Evolutionary conservation across 1,284 basidiomycete species (phyloP).

Genomic region (Flammula alnicola): DNA sequence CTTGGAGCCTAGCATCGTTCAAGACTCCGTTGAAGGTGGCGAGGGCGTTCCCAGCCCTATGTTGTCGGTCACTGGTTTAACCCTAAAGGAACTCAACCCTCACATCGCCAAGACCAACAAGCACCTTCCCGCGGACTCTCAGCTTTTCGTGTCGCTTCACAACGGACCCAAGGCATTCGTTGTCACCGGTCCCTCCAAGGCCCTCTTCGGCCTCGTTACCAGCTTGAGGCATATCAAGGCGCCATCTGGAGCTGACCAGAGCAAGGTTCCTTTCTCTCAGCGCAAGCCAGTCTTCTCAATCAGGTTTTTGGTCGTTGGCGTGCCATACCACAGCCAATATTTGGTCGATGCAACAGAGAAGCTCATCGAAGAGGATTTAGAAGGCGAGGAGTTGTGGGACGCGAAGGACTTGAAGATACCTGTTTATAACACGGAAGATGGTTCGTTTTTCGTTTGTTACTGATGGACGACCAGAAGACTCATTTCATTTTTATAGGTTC

Average conservation of each 20-base stretch:
- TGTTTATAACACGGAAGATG: conserved; percentile 92
- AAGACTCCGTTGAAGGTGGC: conserved; percentile 89
- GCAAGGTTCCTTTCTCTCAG: conserved; percentile 92
- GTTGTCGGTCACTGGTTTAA: conserved; percentile 88
- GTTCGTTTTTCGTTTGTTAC: conserved; percentile 47
- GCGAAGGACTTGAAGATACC: conserved; percentile 77
- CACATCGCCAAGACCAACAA: conserved; percentile 91
- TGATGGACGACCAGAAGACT: conserved; percentile 14
- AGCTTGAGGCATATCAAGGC: conserved; percentile 91
- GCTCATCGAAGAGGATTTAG: conserved; percentile 76
- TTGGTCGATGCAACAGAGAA: conserved; percentile 80
- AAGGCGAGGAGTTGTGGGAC: conserved; percentile 83
- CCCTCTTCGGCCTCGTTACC: conserved; percentile 93
- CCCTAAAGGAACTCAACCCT: conserved; percentile 77
- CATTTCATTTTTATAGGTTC: conserved; percentile 61
- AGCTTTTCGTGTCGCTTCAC: conserved; percentile 86
- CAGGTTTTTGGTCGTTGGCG: conserved; percentile 92
- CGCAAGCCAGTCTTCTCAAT: conserved; percentile 93
- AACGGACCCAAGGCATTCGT: conserved; percentile 94
- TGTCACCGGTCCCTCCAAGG: conserved; percentile 90
- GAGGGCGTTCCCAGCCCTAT: conserved; percentile 95
- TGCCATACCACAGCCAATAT: conserved; percentile 94
- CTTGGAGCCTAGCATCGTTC: conserved; percentile 86
- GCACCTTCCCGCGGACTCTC: conserved; percentile 79
- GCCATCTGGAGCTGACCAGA: conserved; percentile 88